These are phyloP conservation scores for Eugenia klotzschiana DNA, from an alignment of 441 rosid species.

Conservation along the genomic window DNA sequence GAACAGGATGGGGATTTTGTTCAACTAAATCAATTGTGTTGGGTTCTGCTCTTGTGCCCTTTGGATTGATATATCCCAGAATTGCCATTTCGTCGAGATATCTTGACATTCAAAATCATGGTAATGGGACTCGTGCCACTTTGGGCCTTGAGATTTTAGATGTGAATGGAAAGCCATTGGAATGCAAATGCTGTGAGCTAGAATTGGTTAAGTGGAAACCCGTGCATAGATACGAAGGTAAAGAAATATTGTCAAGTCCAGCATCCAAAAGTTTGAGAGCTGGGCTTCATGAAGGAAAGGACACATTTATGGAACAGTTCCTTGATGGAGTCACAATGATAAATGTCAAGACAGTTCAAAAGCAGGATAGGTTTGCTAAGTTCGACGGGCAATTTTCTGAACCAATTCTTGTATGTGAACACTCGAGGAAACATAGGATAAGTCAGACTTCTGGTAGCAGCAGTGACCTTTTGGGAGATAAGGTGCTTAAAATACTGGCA, in stretches of 20 bases:
- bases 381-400: slow-evolving; percentile 19
- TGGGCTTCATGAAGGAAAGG: slow-evolving; percentile 6
- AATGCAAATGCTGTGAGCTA: slow-evolving; percentile 63
- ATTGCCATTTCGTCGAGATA: slow-evolving; percentile 26
- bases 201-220: slow-evolving; percentile 25
- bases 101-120: background rate
- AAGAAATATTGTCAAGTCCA: background rate
- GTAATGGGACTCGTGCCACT: slow-evolving; percentile 17
- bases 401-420: slow-evolving; percentile 36
- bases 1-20: slow-evolving; percentile 78
- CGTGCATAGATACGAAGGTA: slow-evolving; percentile 1
- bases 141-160: slow-evolving; percentile 57
- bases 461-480: slow-evolving; percentile 40
- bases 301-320: slow-evolving; percentile 19
- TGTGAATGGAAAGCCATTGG: slow-evolving; percentile 54
- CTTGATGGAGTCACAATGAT: slow-evolving; percentile 21
- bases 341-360: slow-evolving; percentile 36
- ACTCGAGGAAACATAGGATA: slow-evolving; percentile 10
- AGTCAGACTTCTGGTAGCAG: slow-evolving; percentile 13
- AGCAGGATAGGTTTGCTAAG: slow-evolving; percentile 19
- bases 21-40: slow-evolving; percentile 49
- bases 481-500: slow-evolving; percentile 38
- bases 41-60: slow-evolving; percentile 55
- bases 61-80: slow-evolving; percentile 71
- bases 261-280: slow-evolving; percentile 10